These are phyloP conservation scores for Sporothrix pallida DNA, from an alignment of 2,329 filamentous ascomycete genomes.

Conservation along the genomic window DNA sequence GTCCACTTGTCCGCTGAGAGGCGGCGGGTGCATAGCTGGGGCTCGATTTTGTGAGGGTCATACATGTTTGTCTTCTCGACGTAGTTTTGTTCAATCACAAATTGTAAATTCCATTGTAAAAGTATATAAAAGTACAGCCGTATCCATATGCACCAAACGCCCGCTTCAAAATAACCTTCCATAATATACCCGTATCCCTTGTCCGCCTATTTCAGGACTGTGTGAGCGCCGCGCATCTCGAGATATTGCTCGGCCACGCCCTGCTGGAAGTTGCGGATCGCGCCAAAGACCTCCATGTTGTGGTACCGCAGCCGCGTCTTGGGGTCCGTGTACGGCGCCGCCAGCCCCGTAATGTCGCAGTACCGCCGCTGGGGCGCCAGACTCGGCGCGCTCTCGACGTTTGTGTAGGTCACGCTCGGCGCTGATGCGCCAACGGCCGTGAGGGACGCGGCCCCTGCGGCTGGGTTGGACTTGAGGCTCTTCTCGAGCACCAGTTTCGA, in stretches of 20 bases:
- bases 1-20: slow-evolving; percentile 79
- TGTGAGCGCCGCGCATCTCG: slow-evolving; percentile 88
- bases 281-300: slow-evolving; percentile 86
- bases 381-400: slow-evolving; percentile 89
- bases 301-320: slow-evolving; percentile 94
- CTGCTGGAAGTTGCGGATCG: slow-evolving; percentile 80
- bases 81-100: neutral
- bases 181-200: neutral
- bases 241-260: slow-evolving; percentile 86
- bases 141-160: neutral
- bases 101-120: neutral
- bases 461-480: slow-evolving; percentile 54
- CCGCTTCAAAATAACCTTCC: neutral
- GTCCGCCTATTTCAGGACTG: slow-evolving; percentile 76
- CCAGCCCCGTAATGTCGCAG: slow-evolving; percentile 92
- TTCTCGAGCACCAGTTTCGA: slow-evolving; percentile 89
- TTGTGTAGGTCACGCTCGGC: slow-evolving; percentile 86
- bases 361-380: slow-evolving; percentile 85
- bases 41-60: slow-evolving; percentile 90
- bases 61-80: slow-evolving; percentile 58
- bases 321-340: slow-evolving; percentile 91
- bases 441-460: neutral
- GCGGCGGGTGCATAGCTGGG: slow-evolving; percentile 80
- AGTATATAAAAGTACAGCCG: neutral
- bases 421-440: slow-evolving; percentile 51